Evolutionary conservation across 192 early-diverging fungal species (phyloP).

Genomic region (Cladochytrium replicatum): DNA sequence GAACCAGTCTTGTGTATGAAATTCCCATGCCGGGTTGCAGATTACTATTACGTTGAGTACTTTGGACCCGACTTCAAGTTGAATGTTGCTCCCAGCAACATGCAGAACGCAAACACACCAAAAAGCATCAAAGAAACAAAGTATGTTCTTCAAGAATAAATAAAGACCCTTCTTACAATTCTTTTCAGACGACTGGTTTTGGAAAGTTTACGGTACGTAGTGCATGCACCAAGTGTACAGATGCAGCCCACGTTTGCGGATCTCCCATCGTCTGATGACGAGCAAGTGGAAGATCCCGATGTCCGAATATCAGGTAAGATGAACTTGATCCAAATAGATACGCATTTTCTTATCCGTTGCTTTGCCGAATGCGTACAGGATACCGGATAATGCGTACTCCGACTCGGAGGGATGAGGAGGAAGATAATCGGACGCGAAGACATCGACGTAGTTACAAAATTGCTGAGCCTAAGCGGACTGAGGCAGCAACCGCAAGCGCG

Average conservation of each 20-base stretch:
- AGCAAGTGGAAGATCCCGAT: conserved; percentile 25
- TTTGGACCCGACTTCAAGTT: conserved; percentile 22
- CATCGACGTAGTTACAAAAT: no score
- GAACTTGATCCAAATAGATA: no score
- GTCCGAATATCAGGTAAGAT: no score
- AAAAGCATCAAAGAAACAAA: conserved; percentile 55
- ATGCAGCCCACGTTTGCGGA: no score
- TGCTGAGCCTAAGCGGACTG: no score
- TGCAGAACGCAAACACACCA: conserved; percentile 66
- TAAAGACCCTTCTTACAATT: not conserved
- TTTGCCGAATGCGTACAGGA: conserved; percentile 43
- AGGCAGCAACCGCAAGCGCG: no score
- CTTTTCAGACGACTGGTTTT: conserved; percentile 27
- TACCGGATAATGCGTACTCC: conserved; percentile 61
- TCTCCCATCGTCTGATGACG: conserved; percentile 13
- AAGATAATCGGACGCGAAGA: no score
- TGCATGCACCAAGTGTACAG: conserved; percentile 76
- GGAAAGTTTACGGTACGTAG: conserved; percentile 67
- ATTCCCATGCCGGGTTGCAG: no score
- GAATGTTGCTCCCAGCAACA: conserved; percentile 44
- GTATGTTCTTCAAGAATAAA: conserved; percentile 23
- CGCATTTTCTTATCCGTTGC: no score
- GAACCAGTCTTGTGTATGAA: no score
- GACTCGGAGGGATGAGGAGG: conserved; percentile 41
- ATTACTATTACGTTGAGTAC: conserved; percentile 30